Evolutionary conservation across 371 early-diverging fungal species (phyloP).

Genomic region (Mucor piriformis): DNA sequence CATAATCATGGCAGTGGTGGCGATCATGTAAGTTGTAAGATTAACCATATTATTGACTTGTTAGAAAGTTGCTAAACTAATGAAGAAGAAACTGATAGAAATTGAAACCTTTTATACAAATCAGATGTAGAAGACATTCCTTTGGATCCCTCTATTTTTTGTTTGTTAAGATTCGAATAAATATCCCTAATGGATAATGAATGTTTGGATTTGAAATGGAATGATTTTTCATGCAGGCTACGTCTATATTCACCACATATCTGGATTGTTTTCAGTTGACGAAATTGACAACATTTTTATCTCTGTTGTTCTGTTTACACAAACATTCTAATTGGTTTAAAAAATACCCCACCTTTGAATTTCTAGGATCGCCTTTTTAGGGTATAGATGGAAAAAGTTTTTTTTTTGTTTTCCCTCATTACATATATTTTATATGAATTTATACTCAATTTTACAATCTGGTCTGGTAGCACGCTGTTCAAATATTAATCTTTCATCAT

Average conservation of each 20-base stretch:
- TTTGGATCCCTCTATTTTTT: too few species aligned
- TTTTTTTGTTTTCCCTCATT: not conserved
- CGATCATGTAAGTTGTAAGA: constrained; percentile 14
- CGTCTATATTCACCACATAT: too few species aligned
- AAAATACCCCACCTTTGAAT: not conserved
- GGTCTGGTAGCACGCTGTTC: constrained; percentile 13
- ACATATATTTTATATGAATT: constrained; percentile 16
- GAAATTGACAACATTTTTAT: not conserved
- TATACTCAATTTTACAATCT: constrained; percentile 9
- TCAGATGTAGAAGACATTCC: too few species aligned
- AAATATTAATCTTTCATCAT: constrained; percentile 11
- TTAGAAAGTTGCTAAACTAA: not conserved
- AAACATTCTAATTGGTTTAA: not conserved
- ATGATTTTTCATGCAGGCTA: too few species aligned
- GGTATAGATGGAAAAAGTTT: not conserved
- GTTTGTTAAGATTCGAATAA: too few species aligned
- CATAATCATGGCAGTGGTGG: constrained; percentile 8
- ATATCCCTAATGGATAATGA: too few species aligned
- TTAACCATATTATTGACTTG: constrained; percentile 6
- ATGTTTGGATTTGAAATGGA: too few species aligned
- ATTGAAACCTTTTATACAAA: too few species aligned
- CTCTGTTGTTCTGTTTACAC: not conserved
- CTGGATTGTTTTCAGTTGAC: not conserved
- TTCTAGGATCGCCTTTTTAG: not conserved
- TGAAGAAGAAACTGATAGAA: not conserved